Evolutionary conservation across 441 rosid species (phyloP).

Genomic region (Mallotus japonicus): DNA sequence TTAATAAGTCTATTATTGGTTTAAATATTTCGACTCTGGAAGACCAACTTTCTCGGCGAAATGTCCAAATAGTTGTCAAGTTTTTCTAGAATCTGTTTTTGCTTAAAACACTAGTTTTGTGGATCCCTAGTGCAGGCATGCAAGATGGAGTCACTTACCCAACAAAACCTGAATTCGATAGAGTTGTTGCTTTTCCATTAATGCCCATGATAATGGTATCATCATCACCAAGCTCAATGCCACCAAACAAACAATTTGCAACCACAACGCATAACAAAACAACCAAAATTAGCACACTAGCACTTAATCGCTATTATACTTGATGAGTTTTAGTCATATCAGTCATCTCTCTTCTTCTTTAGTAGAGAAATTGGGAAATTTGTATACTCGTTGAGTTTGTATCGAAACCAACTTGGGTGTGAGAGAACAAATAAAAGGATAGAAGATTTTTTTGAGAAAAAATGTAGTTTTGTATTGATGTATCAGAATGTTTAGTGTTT

Average conservation of each 20-base stretch:
- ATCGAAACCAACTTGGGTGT: too few species aligned
- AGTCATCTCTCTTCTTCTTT: slow-evolving; percentile 48
- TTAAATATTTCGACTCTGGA: slow-evolving; percentile 39
- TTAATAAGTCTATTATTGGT: slow-evolving; percentile 50
- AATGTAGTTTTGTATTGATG: too few species aligned
- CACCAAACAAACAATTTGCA: slow-evolving; percentile 25
- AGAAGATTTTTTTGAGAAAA: too few species aligned
- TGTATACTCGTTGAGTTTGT: too few species aligned
- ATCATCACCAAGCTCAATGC: slow-evolving; percentile 42
- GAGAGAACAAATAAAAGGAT: too few species aligned
- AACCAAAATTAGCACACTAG: slow-evolving; percentile 49
- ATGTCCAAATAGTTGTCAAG: slow-evolving; percentile 50
- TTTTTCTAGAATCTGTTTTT: slow-evolving; percentile 44
- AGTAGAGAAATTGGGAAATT: too few species aligned
- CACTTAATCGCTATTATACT: slow-evolving; percentile 63
- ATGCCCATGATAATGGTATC: slow-evolving; percentile 43
- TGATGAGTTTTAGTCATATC: slow-evolving; percentile 54
- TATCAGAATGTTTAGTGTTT: too few species aligned
- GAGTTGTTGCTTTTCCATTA: slow-evolving; percentile 48
- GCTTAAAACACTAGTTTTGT: slow-evolving; percentile 57
- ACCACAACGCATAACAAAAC: slow-evolving; percentile 22
- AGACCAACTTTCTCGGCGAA: slow-evolving; percentile 64
- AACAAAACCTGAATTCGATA: slow-evolving; percentile 28
- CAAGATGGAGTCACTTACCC: slow-evolving; percentile 52
- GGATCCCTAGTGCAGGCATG: slow-evolving; percentile 65